phyloP scores from a whole-genome alignment of 2,329 filamentous ascomycete species.

The Nemania diffusa region DNA sequence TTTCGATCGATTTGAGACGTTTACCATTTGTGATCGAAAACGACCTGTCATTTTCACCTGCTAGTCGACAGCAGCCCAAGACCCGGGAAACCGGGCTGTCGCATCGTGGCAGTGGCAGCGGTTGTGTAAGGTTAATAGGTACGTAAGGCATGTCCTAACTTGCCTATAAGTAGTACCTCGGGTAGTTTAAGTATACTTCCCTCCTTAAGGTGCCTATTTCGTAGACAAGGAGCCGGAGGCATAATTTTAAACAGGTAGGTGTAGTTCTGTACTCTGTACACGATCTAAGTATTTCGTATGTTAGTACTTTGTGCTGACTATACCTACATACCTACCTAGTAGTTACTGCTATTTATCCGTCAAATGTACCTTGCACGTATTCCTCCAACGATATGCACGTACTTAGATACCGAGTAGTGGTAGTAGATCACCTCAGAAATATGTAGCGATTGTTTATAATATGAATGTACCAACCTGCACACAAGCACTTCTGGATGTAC shows the following conservation, averaged over 20 bases:
- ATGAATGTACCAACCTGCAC: not conserved
- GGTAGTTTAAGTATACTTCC: too few species aligned
- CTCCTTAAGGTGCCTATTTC: not conserved
- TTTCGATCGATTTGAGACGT: constrained; percentile 35
- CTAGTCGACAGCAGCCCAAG: constrained; percentile 30
- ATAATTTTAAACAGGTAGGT: not conserved
- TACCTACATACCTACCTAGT: not conserved
- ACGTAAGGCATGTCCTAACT: not conserved
- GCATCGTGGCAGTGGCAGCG: constrained; percentile 33
- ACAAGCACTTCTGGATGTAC: not conserved
- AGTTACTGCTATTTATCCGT: not conserved
- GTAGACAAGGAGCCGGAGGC: not conserved
- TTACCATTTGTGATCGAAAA: constrained; percentile 11
- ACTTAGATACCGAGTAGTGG: not conserved
- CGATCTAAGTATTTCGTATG: not conserved
- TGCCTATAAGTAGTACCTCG: too few species aligned
- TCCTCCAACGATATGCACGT: not conserved
- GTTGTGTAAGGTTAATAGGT: not conserved
- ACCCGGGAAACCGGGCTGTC: constrained; percentile 38
- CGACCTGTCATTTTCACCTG: constrained; percentile 34
- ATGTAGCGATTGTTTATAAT: not conserved
- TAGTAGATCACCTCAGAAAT: not conserved
- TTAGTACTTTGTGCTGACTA: not conserved
- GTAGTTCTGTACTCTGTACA: not conserved
- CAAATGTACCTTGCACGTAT: not conserved